Evolutionary conservation across 2,329 filamentous ascomycete species (phyloP).

Genomic region (Microcyclosporella mali): DNA sequence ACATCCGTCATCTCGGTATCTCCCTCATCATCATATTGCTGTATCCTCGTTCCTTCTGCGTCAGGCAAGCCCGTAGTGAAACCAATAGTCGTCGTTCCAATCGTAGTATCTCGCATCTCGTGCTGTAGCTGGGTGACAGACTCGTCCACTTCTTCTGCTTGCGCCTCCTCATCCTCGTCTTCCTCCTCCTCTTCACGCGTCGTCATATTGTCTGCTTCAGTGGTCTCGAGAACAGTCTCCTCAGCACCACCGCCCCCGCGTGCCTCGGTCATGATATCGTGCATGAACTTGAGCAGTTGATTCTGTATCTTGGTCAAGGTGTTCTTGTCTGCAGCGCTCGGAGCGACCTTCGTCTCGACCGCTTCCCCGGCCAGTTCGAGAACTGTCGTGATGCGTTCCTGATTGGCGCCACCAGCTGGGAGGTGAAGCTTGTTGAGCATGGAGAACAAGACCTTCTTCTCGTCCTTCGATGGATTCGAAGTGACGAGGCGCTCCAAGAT

Average conservation of each 20-base stretch:
- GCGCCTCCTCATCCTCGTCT: slow-evolving; percentile 11
- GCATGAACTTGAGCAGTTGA: slow-evolving; percentile 49
- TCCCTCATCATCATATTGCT: slow-evolving; percentile 21
- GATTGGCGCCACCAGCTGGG: slow-evolving; percentile 43
- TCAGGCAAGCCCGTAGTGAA: slow-evolving; percentile 29
- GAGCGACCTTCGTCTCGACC: slow-evolving; percentile 44
- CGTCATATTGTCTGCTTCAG: slow-evolving; percentile 13
- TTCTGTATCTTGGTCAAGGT: slow-evolving; percentile 50
- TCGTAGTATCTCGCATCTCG: slow-evolving; percentile 24
- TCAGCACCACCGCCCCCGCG: slow-evolving; percentile 28
- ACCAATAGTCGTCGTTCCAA: slow-evolving; percentile 18
- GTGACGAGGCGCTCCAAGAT: slow-evolving; percentile 68
- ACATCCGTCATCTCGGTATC: slow-evolving; percentile 21
- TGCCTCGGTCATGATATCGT: slow-evolving; percentile 33
- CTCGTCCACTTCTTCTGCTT: slow-evolving; percentile 20
- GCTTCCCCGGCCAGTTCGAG: slow-evolving; percentile 44
- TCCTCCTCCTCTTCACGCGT: slow-evolving; percentile 6
- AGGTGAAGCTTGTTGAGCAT: slow-evolving; percentile 80
- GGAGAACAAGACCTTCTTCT: slow-evolving; percentile 73
- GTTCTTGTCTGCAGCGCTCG: slow-evolving; percentile 49
- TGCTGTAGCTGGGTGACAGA: slow-evolving; percentile 23
- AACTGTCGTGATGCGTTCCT: slow-evolving; percentile 32
- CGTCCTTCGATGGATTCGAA: slow-evolving; percentile 62
- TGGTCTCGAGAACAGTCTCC: slow-evolving; percentile 26
- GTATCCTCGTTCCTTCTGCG: slow-evolving; percentile 32